Evolutionary conservation across 2,329 filamentous ascomycete species (phyloP).

Genomic region (Colletotrichum incanum): DNA sequence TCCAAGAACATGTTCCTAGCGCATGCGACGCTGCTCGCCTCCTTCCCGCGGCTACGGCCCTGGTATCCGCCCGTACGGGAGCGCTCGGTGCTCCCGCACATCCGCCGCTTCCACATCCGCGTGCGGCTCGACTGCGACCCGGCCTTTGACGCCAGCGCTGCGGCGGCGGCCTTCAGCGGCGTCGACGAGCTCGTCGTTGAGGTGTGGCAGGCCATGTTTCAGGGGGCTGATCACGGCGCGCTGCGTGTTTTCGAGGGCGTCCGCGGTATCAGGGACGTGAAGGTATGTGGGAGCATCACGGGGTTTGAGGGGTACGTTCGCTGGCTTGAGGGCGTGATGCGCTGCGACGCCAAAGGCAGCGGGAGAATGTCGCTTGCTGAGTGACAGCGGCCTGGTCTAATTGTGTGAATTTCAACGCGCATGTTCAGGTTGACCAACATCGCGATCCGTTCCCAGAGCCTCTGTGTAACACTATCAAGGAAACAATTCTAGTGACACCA

Average conservation of each 20-base stretch:
- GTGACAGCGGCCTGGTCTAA: neutral
- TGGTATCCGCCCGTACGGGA: conserved; percentile 52
- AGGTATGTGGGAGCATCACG: conserved; percentile 55
- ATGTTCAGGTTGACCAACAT: neutral
- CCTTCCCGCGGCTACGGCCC: conserved; percentile 57
- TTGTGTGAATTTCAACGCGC: neutral
- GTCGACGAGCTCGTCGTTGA: conserved; percentile 59
- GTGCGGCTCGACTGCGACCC: conserved; percentile 60
- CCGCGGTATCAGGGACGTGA: conserved; percentile 56
- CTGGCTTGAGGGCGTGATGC: conserved; percentile 60
- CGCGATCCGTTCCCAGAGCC: neutral
- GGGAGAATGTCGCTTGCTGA: neutral
- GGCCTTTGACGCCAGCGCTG: conserved; percentile 51
- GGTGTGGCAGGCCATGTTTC: conserved; percentile 56
- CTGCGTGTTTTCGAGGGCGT: conserved; percentile 60
- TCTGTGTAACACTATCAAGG: no score
- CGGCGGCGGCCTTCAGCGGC: conserved; percentile 54
- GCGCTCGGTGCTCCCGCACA: conserved; percentile 50
- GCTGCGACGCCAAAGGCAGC: conserved; percentile 39
- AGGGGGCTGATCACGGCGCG: conserved; percentile 56
- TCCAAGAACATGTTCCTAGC: conserved; percentile 60
- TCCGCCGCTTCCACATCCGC: conserved; percentile 57
- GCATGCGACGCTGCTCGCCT: conserved; percentile 58
- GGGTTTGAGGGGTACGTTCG: conserved; percentile 60
- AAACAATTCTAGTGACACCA: neutral